Conservation (phyloP, 2,329 filamentous ascomycete genomes). For the Tolypocladium inflatum region DNA sequence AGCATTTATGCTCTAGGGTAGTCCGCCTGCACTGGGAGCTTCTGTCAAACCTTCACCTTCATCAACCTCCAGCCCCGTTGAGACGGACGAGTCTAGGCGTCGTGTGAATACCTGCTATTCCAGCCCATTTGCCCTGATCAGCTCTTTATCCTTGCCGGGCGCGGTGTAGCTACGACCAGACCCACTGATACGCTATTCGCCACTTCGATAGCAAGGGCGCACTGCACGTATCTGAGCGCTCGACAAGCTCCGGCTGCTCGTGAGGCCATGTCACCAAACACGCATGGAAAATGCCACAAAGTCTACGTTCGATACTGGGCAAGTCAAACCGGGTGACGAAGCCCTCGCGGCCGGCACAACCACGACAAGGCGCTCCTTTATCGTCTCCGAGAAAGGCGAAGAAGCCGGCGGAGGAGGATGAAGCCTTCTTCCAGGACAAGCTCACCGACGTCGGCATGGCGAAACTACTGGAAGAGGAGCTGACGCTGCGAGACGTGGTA, state of each 20-base stretch:
- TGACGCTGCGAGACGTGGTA: conserved; percentile 49
- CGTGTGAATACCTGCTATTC: not conserved
- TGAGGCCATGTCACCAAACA: not conserved
- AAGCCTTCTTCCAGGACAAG: conserved; percentile 27
- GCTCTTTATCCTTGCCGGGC: not conserved
- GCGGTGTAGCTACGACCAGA: too few species aligned
- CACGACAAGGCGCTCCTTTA: conserved; percentile 8
- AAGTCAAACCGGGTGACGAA: conserved; percentile 25
- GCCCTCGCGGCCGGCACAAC: conserved; percentile 7
- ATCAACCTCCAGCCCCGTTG: not conserved
- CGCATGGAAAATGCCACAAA: conserved; percentile 16
- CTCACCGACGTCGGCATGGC: conserved; percentile 53
- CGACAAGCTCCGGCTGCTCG: not conserved
- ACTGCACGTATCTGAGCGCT: not conserved
- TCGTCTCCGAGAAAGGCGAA: conserved; percentile 16
- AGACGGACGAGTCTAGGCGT: not conserved
- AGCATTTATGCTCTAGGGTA: not conserved
- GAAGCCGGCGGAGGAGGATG: conserved; percentile 13
- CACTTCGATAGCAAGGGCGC: not conserved
- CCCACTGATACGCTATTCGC: not conserved
- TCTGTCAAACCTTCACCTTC: not conserved
- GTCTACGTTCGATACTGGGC: conserved; percentile 28
- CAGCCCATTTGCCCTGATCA: not conserved
- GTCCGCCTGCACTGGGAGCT: not conserved
- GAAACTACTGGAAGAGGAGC: conserved; percentile 42